A percentile compares a stretch with the other conserved stretches of the same genome.
phyloP scores from a whole-genome alignment of 2,329 filamentous ascomycete genomes.

The Immersiporthe knoxdaviesiana region DNA sequence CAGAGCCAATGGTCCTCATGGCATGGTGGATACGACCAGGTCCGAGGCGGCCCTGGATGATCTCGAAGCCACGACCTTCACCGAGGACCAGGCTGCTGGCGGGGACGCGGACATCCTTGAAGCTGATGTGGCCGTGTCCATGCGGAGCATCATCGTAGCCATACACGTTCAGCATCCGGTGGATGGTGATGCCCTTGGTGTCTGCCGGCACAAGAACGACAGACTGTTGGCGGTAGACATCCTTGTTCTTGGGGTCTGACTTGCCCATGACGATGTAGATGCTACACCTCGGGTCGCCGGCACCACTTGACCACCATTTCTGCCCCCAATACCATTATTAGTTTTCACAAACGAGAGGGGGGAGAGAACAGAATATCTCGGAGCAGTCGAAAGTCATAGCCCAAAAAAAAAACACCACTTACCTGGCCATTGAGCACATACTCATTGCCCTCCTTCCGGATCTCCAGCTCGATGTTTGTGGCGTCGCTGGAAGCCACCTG shows the following conservation, averaged over 20 bases:
- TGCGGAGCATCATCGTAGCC: slow-evolving; percentile 98
- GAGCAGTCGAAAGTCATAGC: neutral
- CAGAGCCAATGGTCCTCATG: slow-evolving; percentile 90
- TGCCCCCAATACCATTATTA: slow-evolving; percentile 43
- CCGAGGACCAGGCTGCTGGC: slow-evolving; percentile 84
- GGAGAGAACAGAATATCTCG: too few species aligned
- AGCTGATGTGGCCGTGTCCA: slow-evolving; percentile 90
- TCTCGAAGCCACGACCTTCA: slow-evolving; percentile 93
- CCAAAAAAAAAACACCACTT: too few species aligned
- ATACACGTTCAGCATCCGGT: slow-evolving; percentile 92
- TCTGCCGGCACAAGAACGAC: slow-evolving; percentile 85
- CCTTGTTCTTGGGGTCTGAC: slow-evolving; percentile 73
- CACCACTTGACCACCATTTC: slow-evolving; percentile 99
- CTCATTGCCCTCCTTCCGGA: slow-evolving; percentile 80
- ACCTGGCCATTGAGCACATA: slow-evolving; percentile 90
- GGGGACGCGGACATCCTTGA: slow-evolving; percentile 88
- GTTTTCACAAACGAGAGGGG: neutral
- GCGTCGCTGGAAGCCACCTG: slow-evolving; percentile 88
- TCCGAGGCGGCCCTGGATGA: slow-evolving; percentile 95
- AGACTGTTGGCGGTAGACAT: slow-evolving; percentile 88
- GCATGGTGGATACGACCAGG: slow-evolving; percentile 97
- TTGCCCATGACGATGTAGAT: slow-evolving; percentile 98
- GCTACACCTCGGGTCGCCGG: slow-evolving; percentile 88
- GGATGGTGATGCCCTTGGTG: slow-evolving; percentile 84
- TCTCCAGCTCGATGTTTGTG: slow-evolving; percentile 86